Percentiles rank a stretch among this genome's conserved stretches.
Evolutionary conservation across 2,329 filamentous ascomycete genomes (phyloP).

Genomic region (Sphaerulina populicola): DNA sequence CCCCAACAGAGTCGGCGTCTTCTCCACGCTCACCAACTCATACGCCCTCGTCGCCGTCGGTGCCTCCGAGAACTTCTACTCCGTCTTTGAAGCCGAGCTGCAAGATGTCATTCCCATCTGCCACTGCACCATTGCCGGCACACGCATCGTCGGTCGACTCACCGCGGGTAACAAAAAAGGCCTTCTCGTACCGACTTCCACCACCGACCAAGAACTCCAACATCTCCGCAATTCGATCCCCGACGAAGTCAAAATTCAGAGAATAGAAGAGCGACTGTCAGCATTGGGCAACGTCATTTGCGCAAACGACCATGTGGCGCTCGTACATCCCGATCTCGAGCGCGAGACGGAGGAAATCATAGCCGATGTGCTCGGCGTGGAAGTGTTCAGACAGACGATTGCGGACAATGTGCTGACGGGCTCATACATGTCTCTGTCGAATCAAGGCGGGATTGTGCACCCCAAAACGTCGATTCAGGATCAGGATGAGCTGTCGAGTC

Average conservation of each 20-base stretch:
- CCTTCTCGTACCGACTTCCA: conserved; percentile 88
- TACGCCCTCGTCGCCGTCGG: conserved; percentile 92
- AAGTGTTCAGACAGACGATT: conserved; percentile 89
- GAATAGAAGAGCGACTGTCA: conserved; percentile 93
- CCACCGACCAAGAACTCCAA: conserved; percentile 95
- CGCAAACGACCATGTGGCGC: conserved; percentile 90
- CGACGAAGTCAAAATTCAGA: conserved; percentile 84
- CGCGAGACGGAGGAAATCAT: conserved; percentile 98
- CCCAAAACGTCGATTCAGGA: conserved; percentile 96
- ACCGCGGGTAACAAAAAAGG: conserved; percentile 96
- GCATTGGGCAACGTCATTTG: conserved; percentile 96
- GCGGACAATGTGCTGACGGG: conserved; percentile 95
- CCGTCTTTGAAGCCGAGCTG: conserved; percentile 94
- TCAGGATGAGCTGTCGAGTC: conserved; percentile 88
- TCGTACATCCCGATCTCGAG: conserved; percentile 93
- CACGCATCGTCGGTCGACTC: conserved; percentile 88
- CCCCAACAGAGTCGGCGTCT: conserved; percentile 80
- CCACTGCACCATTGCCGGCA: conserved; percentile 92
- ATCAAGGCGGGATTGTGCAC: conserved; percentile 93
- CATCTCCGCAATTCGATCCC: conserved; percentile 93
- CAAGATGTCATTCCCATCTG: conserved; percentile 96
- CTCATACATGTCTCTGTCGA: conserved; percentile 91
- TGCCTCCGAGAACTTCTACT: conserved; percentile 98
- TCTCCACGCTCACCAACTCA: conserved; percentile 91
- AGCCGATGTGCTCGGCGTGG: conserved; percentile 81